Conservation (phyloP, 371 early-diverging fungal genomes). For the Rhizopus microsporus region DNA sequence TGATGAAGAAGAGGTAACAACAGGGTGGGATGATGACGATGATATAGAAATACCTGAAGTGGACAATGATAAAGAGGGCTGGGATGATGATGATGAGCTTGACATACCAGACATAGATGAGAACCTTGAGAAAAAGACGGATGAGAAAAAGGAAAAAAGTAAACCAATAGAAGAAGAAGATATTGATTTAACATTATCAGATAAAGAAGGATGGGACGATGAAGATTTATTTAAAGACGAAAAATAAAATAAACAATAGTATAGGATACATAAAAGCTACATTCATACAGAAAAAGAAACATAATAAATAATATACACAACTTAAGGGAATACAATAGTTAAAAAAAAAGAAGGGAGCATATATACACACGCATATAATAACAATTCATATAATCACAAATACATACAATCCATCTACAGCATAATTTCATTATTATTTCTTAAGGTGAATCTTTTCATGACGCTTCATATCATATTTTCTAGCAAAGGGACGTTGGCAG, state of each 20-base stretch:
- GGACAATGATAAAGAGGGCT: slow-evolving; percentile 6
- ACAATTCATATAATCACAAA: not conserved
- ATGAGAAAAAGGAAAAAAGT: not conserved
- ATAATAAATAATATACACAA: slow-evolving; percentile 2
- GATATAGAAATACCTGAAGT: slow-evolving; percentile 14
- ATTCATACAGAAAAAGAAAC: not conserved
- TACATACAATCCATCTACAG: not conserved
- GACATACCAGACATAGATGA: not conserved
- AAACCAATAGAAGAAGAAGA: slow-evolving; percentile 7
- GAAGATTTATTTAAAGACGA: slow-evolving; percentile 21
- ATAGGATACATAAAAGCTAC: not conserved
- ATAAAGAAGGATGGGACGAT: slow-evolving; percentile 19
- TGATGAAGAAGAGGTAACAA: slow-evolving; percentile 8
- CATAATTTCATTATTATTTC: slow-evolving; percentile 7
- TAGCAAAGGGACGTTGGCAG: slow-evolving; percentile 31
- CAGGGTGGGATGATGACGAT: slow-evolving; percentile 19
- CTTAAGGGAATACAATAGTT: not conserved
- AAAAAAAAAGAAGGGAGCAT: not conserved
- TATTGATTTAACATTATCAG: not conserved
- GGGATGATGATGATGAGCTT: slow-evolving; percentile 12
- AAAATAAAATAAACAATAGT: slow-evolving; percentile 3
- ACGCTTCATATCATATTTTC: slow-evolving; percentile 39
- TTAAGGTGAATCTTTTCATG: slow-evolving; percentile 38
- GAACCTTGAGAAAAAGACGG: not conserved
- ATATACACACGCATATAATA: slow-evolving; percentile 6